Evolutionary conservation across 495 filamentous ascomycete species (phyloP), one percentile per base, ranked within the genome.

Genomic region (Podospora sp.): DNA sequence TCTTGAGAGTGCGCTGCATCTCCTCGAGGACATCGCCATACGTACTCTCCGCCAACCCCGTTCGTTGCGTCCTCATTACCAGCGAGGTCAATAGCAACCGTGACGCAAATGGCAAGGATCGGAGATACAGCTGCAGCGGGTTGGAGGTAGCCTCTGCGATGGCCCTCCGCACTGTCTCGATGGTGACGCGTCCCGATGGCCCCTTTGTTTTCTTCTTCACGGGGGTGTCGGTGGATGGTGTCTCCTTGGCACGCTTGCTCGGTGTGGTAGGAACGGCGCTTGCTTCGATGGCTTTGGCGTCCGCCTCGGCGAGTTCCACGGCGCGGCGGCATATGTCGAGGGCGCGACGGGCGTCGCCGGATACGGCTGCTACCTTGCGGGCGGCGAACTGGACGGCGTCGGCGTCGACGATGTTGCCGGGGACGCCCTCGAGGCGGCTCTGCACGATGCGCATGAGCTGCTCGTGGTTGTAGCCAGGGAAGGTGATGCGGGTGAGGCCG

Each of bases 391-490:
- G 95, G 49, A 99, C 84, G 18, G 96, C 96, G 76, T 99, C 96
- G 12, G 92, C 78, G 46, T 97, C 92, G 21, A 98, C 94, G 53
- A 98, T 92, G 73, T 93, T 86, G 21, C 93, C 94, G 0, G 91
- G 92, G 11, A 98, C 92, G 27, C 90, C 91, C 68, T 89, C 87
- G 6, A 99, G 86, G 14, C 96, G 89, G 6, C 92, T 95, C 72
- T 91, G 88, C 65, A 99, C 96, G 69, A 99, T 98, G 68, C 91
- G 90, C 91, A 97, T 97, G n/a, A 99, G 84, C 76, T 98, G 96
- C 55, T 92, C 92, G 78, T 98, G 94, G 56, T 92, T 97, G 76
- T 99, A 99, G 24, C 96, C 96, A 0, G 94, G 93, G 73, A 99
- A 99, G 0, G 95, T 96, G 72, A 99, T 97, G 68, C 96, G 86